Evolutionary conservation across 2,329 filamentous ascomycete genomes (phyloP), one percentile per base, ranked within the genome.

Genomic region (Fusarium sp.): DNA sequence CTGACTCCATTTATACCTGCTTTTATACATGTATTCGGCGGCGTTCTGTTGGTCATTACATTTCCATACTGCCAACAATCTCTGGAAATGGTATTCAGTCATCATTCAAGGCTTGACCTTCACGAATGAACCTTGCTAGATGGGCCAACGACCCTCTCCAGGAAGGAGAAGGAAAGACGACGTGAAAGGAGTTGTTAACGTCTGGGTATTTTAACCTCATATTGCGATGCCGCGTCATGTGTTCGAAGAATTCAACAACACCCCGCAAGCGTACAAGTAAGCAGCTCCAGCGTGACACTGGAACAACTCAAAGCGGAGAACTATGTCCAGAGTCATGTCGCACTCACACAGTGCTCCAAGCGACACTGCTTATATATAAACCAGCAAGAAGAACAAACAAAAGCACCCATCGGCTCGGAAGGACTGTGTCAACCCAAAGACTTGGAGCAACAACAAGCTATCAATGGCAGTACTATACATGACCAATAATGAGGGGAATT

Each of bases 31-130:
- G 18, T n/a, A 3, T 7, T 18, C 22, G 15, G 22, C 7, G 3
- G 11, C 15, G 2, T n/a, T 24, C 11, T 1, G 2, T 28, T n/a
- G 5, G 20, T 11, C 20, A 13, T 13, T 12, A 8, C 4, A 22
- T 22, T 22, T 22, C 3, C 38, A 22, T 7, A 13, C 20, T 7
- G 20, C 38, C 20, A 22, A 5, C 7, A 20, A 5, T n/a, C 15
- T 18, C 3, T n/a, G 47, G 28, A 13, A 33, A 17, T 33, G 7
- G 22, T 5, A 3, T 33, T 3, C 0, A 33, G 15, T 13, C 15
- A 13, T 10, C 7, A 33, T 18, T 10, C 5, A 4, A 18, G 28
- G 5, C 22, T 17, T 2, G 28, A 7, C 7, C 28, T 13, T 49
- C 15, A 12, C 4, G 4, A 6, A n/a, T 8, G 14, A 31, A n/a